Percentiles rank a stretch among this genome's conserved stretches.
phyloP scores from a whole-genome alignment of 2,329 filamentous ascomycete species.

The Apiospora aurea region DNA sequence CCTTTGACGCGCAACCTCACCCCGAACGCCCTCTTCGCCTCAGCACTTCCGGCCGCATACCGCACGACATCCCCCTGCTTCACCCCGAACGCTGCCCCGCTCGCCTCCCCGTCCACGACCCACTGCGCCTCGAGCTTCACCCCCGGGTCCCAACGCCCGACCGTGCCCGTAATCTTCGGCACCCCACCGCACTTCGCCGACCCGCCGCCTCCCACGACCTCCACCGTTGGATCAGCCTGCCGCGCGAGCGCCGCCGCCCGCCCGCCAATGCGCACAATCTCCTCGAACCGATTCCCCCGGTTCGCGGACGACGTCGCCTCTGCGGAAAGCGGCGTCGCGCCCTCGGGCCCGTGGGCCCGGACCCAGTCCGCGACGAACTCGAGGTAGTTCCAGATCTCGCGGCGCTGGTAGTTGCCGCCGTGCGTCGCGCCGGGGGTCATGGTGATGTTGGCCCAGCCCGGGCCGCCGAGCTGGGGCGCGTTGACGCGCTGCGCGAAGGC shows the following conservation, averaged over 20 bases:
- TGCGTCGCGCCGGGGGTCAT: constrained; percentile 30
- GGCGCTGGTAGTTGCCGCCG: constrained; percentile 34
- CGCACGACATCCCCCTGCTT: constrained; percentile 28
- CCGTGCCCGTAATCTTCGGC: constrained; percentile 26
- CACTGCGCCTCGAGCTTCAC: constrained; percentile 32
- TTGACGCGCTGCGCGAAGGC: constrained; percentile 32
- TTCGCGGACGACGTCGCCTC: not conserved
- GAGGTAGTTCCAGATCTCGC: constrained; percentile 33
- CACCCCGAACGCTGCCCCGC: constrained; percentile 30
- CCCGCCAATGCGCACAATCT: not conserved
- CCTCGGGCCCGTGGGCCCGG: constrained; percentile 30
- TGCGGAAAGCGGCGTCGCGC: constrained; percentile 28
- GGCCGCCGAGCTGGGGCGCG: constrained; percentile 26
- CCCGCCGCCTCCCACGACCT: not conserved
- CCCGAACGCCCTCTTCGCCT: constrained; percentile 22
- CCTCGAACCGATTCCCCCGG: not conserved
- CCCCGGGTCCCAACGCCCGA: constrained; percentile 35
- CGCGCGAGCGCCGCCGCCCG: not conserved
- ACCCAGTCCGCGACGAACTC: constrained; percentile 32
- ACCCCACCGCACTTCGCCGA: constrained; percentile 23
- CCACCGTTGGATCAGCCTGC: not conserved
- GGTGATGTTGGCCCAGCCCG: constrained; percentile 35
- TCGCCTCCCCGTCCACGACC: constrained; percentile 30
- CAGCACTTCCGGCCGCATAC: not conserved
- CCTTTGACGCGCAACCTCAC: constrained; percentile 32